These are phyloP conservation scores for Tetrahymena malaccensis DNA, from an alignment of 73 alveolate species.

Conservation along the genomic window DNA sequence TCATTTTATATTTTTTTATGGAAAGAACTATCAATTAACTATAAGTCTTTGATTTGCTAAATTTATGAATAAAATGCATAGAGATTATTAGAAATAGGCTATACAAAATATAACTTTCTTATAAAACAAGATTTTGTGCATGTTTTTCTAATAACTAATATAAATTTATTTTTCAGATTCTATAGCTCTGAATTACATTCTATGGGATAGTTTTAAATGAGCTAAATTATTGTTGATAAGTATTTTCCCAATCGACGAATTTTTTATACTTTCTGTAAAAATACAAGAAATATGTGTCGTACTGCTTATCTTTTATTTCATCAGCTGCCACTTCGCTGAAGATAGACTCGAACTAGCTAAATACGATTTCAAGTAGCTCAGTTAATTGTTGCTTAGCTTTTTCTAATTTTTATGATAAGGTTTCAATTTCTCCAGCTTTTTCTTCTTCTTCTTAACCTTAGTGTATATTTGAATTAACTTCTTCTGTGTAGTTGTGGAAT, in stretches of 20 bases:
- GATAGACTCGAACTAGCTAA: neutral
- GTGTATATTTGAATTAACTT: neutral
- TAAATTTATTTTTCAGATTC: neutral
- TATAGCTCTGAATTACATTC: neutral
- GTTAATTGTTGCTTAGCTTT: neutral
- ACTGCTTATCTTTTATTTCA: neutral
- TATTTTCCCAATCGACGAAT: neutral
- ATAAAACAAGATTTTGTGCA: no score
- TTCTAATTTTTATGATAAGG: neutral
- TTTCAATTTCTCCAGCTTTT: neutral
- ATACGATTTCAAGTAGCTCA: neutral
- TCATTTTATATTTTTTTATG: no score
- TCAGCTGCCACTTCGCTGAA: neutral
- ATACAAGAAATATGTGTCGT: neutral
- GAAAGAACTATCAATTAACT: no score
- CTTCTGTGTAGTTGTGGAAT: neutral
- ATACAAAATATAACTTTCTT: no score
- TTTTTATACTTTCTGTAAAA: neutral
- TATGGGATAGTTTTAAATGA: neutral
- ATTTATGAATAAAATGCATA: no score
- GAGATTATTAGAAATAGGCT: no score
- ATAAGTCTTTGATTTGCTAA: no score
- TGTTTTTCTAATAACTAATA: no score
- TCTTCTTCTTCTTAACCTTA: neutral
- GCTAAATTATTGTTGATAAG: neutral